Base-by-base conservation (phyloP, 192 early-diverging fungal species). In the Rhizoclosmatium globosum region DNA sequence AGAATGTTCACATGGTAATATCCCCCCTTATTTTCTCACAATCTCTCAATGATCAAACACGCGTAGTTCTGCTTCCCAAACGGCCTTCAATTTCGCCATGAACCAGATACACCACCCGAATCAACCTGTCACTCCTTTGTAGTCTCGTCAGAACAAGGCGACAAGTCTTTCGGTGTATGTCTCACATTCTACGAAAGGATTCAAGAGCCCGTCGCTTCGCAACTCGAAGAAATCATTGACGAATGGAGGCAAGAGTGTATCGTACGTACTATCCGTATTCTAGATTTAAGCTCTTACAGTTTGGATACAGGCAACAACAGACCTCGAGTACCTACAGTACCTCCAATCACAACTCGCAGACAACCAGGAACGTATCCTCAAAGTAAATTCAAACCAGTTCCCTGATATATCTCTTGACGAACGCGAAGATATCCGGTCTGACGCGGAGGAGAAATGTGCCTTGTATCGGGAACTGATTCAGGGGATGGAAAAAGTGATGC, bases 361-460 rank as follows among this genome's bases (percentile, higher is more conserved):
- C 4, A 82, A 85, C 46, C 82, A 89, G 74, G 86, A 87, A 65
- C 67, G 68, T 3, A 77, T 89, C 4, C 69, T 85, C 17, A 83
- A 78, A 57, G 76, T 73, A 6, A 74, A 76, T 42, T 76, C 65
- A 60, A 79, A 82, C 21, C 67, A 41, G 39, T 17, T n/a, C 13
- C 13, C 9, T 3, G 68, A 46, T 0, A 31, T 15, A 17, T 61
- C 42, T 39, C 31, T 3, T 0, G 64, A 13, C 4, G 73, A 59
- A 4, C 13, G 3, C 11, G 23, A 71, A 69, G 80, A 84, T n/a
- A 13, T 76, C 31, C 13, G 84, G 57, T 48, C 43, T 7, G 90
- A 92, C 47, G 85, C 84, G 0, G 91, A 94, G 76, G 94, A 95
- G 62, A 94, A 94, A 60, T 74, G 95, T 1, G 74, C 65, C 6